Base-by-base conservation (phyloP, 139 green algal genomes). In the Volvox reticuliferus region DNA sequence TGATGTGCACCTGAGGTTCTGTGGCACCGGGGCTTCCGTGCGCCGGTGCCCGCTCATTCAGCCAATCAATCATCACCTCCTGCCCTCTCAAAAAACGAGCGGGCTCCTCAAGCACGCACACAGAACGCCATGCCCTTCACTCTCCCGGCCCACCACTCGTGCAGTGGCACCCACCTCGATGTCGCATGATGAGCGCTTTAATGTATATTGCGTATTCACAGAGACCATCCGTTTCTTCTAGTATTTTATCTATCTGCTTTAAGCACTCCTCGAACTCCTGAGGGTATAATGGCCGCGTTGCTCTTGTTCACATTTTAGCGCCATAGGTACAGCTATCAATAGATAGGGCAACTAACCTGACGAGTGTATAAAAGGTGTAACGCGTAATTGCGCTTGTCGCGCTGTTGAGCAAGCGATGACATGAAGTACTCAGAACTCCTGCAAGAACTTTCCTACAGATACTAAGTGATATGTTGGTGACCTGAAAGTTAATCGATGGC, bases 241-340 rank as follows among this genome's bases (percentile, higher is more conserved):
- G 73, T 3, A 95, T 89, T 21, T 93, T 71, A 0, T 96, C 94
- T 32, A 96, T 94, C 20, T 97, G 86, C 65, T 93, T 93, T 37
- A 97, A 32, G 82, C 96, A 97, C 81, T 97, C 93, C 18, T 96
- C 94, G 28, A 96, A 97, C 19, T 97, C 94, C 95, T 98, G 95
- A 83, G 88, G 32, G 20, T 24, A 21, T 35, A n/a, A 88, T 79
- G 2, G 21, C 24, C 26, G 71, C 21, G 71, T 35, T 18, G 75
- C 30, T 12, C 30, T 81, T 81, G 75, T 55, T 16, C 44, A 55
- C 44, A 14, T 55, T 55, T 55, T n/a, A 14, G 44, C 9, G 44
- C 44, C 44, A 55, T 55, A 55, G 9, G 44, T 55, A 55, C 44
- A 55, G 44, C 44, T 55, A 55, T 5, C 5, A 14, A 55, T 55